Evolutionary conservation across 345 rosid species (phyloP).

Genomic region (Rhodamnia rubescens): DNA sequence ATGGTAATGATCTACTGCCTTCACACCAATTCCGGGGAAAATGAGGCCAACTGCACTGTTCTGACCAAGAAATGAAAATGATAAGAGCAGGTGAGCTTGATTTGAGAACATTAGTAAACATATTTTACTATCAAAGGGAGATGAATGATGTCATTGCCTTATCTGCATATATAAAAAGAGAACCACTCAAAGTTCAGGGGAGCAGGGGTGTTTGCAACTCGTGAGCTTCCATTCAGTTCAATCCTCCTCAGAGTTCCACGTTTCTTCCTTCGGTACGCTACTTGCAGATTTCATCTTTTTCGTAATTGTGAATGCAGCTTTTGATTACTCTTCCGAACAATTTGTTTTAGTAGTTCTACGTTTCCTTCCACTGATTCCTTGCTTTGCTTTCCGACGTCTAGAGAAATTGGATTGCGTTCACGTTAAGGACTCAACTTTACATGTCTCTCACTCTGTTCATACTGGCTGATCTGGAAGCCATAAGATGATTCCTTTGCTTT

Average conservation of each 20-base stretch:
- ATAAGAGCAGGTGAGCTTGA: neutral
- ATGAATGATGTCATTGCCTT: neutral
- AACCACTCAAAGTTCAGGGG: neutral
- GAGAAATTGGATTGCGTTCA: neutral
- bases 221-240: neutral
- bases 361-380: neutral
- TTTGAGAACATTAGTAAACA: neutral
- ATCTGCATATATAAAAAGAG: neutral
- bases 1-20: neutral
- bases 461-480: neutral
- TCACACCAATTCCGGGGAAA: neutral
- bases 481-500: neutral
- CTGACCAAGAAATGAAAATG: neutral
- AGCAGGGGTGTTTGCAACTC: neutral
- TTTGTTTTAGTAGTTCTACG: neutral
- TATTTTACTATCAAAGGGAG: neutral
- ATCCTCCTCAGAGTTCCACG: neutral
- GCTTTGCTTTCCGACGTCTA: neutral
- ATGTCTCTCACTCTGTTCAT: neutral
- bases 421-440: neutral
- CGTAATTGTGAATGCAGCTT: neutral
- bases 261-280: neutral
- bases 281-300: neutral
- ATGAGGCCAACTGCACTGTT: neutral
- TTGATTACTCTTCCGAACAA: neutral